A percentile compares a stretch with the other conserved stretches of the same genome.
Conservation (phyloP, 768 basidiomycete species). For the Chalciporus sphaerocephalus region DNA sequence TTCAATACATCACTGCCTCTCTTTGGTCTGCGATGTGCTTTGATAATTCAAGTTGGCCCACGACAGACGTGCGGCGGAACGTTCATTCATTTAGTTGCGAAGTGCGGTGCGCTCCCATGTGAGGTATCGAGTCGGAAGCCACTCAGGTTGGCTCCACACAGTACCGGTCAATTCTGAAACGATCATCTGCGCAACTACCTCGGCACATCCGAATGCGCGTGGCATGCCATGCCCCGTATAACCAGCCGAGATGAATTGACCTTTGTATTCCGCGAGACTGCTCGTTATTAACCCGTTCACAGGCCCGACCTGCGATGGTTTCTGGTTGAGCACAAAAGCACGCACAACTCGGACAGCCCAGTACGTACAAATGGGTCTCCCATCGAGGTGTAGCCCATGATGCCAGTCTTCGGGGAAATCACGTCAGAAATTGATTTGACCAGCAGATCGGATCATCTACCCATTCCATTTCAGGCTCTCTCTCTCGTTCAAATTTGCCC, state of each 20-base stretch:
- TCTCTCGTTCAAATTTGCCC: conserved; percentile 42
- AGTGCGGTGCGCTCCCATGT: conserved; percentile 27
- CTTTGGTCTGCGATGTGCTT: too few relatives aligned
- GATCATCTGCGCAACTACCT: conserved; percentile 60
- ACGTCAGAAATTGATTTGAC: not conserved
- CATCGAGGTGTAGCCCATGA: conserved; percentile 68
- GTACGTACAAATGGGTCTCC: conserved; percentile 63
- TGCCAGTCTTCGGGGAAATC: conserved; percentile 55
- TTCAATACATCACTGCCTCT: too few relatives aligned
- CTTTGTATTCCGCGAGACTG: conserved; percentile 34
- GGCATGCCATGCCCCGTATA: conserved; percentile 82
- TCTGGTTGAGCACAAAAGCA: not conserved
- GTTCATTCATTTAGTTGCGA: not conserved
- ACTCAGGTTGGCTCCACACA: conserved; percentile 50
- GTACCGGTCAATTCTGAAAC: conserved; percentile 40
- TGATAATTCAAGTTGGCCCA: too few relatives aligned
- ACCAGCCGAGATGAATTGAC: conserved; percentile 71
- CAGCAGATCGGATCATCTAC: conserved; percentile 35
- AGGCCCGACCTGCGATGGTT: conserved; percentile 52
- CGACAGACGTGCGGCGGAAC: too few relatives aligned
- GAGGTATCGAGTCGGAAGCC: conserved; percentile 58
- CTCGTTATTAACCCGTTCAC: conserved; percentile 35
- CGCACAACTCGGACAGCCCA: not conserved
- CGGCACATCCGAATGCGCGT: conserved; percentile 65
- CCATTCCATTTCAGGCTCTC: conserved; percentile 79